These are phyloP conservation scores for Pestalotiopsis sp. DNA, from an alignment of 2,329 filamentous ascomycete species.

Conservation along the genomic window DNA sequence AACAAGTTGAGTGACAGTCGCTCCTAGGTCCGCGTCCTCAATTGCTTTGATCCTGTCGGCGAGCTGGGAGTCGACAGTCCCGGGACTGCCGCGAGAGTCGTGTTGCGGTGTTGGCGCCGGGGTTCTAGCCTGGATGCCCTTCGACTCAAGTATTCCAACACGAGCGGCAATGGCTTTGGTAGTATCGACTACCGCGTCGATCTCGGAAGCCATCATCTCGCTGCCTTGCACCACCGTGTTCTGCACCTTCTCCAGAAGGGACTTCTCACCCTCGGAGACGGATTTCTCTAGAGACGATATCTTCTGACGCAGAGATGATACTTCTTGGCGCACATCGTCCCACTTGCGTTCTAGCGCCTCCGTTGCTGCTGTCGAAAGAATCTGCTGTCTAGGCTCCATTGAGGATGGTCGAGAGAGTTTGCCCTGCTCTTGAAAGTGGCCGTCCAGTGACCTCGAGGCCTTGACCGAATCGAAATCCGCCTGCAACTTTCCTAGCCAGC, in stretches of 20 bases:
- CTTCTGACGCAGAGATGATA: not conserved
- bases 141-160: constrained; percentile 1
- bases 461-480: not conserved
- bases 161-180: not conserved
- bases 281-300: not conserved
- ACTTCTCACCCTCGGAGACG: constrained; percentile 7
- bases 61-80: not conserved
- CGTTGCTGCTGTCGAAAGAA: not conserved
- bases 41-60: constrained; percentile 4
- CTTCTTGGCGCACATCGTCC: not conserved
- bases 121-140: constrained; percentile 2
- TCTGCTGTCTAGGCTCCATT: not conserved
- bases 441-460: not conserved
- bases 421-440: not conserved
- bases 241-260: constrained; percentile 12
- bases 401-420: not conserved
- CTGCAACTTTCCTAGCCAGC: not conserved
- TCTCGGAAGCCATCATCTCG: not conserved
- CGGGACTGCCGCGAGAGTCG: constrained; percentile 3
- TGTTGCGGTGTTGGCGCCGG: constrained; percentile 3
- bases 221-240: not conserved
- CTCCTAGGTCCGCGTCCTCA: not conserved
- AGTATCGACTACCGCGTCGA: constrained; percentile 9
- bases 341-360: not conserved
- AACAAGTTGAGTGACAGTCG: not conserved